Evolutionary conservation across 2,329 filamentous ascomycete species (phyloP).

Genomic region (Dendrostoma leiphaemia): DNA sequence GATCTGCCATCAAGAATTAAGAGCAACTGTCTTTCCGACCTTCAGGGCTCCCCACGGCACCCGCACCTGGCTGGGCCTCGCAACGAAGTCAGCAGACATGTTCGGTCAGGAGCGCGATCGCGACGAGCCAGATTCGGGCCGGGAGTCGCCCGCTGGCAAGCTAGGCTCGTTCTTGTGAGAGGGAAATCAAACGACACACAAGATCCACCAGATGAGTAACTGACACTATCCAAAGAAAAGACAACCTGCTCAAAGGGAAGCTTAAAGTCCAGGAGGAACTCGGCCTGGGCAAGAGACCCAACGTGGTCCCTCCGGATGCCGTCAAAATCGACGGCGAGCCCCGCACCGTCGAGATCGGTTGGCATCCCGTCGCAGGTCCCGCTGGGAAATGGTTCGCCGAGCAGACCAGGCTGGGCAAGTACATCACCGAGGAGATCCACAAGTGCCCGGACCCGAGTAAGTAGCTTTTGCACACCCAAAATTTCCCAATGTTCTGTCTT

Average conservation of each 20-base stretch:
- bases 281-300: constrained; percentile 42
- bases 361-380: constrained; percentile 56
- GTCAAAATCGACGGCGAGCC: constrained; percentile 34
- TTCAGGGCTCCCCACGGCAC: too few species aligned
- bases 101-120: not conserved
- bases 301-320: constrained; percentile 39
- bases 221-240: constrained; percentile 20
- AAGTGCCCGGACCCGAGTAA: constrained; percentile 57
- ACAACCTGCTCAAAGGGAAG: constrained; percentile 37
- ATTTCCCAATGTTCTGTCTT: too few species aligned
- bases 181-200: too few species aligned
- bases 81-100: too few species aligned
- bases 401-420: constrained; percentile 50
- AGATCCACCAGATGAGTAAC: not conserved
- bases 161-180: constrained; percentile 15
- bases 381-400: constrained; percentile 60
- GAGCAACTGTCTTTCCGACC: too few species aligned
- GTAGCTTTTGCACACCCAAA: too few species aligned
- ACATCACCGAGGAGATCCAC: constrained; percentile 54
- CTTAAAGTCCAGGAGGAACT: constrained; percentile 40
- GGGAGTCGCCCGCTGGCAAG: constrained; percentile 7
- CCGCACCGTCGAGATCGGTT: constrained; percentile 51
- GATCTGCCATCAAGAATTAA: not conserved
- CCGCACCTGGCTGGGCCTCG: too few species aligned
- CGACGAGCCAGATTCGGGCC: constrained; percentile 6